A percentile compares a stretch with the other conserved stretches of the same genome.
These are phyloP conservation scores for Citrus glauca DNA, from an alignment of 345 rosid genomes.

Conservation along the genomic window DNA sequence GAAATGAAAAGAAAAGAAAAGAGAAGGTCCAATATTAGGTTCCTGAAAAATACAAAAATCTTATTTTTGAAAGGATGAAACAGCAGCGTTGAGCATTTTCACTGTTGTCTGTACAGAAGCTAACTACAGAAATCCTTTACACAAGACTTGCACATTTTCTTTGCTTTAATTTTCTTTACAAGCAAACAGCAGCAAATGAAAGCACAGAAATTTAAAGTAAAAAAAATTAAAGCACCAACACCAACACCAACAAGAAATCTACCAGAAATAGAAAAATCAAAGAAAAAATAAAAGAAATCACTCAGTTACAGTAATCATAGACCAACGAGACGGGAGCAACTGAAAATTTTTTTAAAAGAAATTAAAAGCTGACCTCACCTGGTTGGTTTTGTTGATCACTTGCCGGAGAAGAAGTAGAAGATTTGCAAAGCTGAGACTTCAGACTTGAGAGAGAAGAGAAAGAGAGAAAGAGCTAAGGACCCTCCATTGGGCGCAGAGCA, in stretches of 20 bases:
- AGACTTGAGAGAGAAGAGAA: background rate
- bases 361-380: conserved; percentile 3
- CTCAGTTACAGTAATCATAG: background rate
- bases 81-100: no score
- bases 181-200: conserved; percentile 20
- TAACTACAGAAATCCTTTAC: background rate
- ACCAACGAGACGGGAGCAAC: no score
- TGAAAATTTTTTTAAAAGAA: no score
- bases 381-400: conserved; percentile 7
- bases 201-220: background rate
- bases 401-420: conserved; percentile 22
- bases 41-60: background rate
- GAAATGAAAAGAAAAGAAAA: background rate
- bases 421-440: background rate
- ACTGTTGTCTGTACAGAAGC: background rate
- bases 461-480: conserved; percentile 33
- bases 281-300: background rate
- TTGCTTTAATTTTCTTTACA: conserved; percentile 7
- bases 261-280: background rate
- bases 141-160: background rate
- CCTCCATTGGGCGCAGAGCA: conserved; percentile 46
- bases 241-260: background rate
- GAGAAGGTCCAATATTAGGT: background rate
- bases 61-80: background rate
- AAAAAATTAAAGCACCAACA: background rate